Percentiles rank a stretch among this genome's conserved stretches.
phyloP scores from a whole-genome alignment of 139 green algal genomes.

The Gonium pectorale region DNA sequence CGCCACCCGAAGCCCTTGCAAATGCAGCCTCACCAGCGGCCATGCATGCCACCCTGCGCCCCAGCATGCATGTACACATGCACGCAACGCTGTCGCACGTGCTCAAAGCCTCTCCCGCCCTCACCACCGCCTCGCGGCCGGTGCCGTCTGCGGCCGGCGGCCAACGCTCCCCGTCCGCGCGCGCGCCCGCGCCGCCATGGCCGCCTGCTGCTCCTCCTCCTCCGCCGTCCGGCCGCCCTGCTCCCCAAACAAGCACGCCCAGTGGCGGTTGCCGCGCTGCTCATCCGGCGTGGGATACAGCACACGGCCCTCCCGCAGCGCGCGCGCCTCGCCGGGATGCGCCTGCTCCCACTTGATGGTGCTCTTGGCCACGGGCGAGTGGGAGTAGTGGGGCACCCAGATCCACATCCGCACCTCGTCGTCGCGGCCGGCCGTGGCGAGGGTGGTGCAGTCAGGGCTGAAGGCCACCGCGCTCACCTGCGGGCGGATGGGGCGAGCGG shows the following conservation, averaged over 20 bases:
- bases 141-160: too few relatives aligned
- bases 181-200: not conserved
- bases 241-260: slow-evolving; percentile 1
- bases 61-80: too few relatives aligned
- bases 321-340: not conserved
- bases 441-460: slow-evolving; percentile 1
- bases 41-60: too few relatives aligned
- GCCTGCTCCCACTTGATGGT: too few relatives aligned
- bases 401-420: slow-evolving; percentile 27
- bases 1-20: too few relatives aligned
- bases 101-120: too few relatives aligned
- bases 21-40: too few relatives aligned
- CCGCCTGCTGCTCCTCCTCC: not conserved
- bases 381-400: not conserved
- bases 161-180: not conserved
- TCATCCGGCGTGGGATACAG: too few relatives aligned
- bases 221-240: not conserved
- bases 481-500: too few relatives aligned
- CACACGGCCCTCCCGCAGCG: not conserved
- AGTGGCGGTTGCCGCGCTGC: slow-evolving; percentile 1
- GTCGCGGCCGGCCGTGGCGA: slow-evolving; percentile 28
- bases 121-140: too few relatives aligned
- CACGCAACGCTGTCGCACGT: too few relatives aligned
- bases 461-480: slow-evolving; percentile 34
- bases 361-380: not conserved